A percentile compares a stretch with the other conserved stretches of the same genome.
Evolutionary conservation across 169 alveolate genomes (phyloP).

Genomic region (Miamiensis avidus): DNA sequence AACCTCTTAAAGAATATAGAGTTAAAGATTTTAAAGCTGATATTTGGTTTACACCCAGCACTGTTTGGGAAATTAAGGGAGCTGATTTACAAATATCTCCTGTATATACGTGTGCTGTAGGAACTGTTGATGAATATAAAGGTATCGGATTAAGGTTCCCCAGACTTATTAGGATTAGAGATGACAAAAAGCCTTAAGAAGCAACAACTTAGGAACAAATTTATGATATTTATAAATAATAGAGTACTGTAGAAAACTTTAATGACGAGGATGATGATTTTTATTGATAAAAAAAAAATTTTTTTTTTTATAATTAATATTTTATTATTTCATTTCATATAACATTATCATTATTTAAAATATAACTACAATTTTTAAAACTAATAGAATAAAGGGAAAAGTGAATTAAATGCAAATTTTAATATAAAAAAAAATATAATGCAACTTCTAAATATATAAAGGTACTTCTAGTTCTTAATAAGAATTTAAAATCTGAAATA

Average conservation of each 20-base stretch:
- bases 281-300: conserved; percentile 22
- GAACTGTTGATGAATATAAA: conserved; percentile 78
- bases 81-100: conserved; percentile 98
- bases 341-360: too few relatives aligned
- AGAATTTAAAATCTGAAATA: too few relatives aligned
- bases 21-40: conserved; percentile 76
- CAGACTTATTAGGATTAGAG: conserved; percentile 94
- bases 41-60: conserved; percentile 93
- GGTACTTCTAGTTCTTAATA: too few relatives aligned
- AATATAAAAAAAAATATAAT: too few relatives aligned
- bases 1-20: conserved; percentile 58
- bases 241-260: conserved; percentile 47
- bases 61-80: conserved; percentile 97
- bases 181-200: conserved; percentile 95
- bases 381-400: too few relatives aligned
- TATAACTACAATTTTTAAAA: too few relatives aligned
- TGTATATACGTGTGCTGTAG: conserved; percentile 95
- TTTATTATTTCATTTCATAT: too few relatives aligned
- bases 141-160: conserved; percentile 99
- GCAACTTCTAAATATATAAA: too few relatives aligned
- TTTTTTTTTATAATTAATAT: too few relatives aligned
- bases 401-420: too few relatives aligned
- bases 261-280: conserved; percentile 47
- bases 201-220: conserved; percentile 93
- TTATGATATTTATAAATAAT: conserved; percentile 82